phyloP scores from a whole-genome alignment of 345 rosid species.

The Gossypium herbaceum region DNA sequence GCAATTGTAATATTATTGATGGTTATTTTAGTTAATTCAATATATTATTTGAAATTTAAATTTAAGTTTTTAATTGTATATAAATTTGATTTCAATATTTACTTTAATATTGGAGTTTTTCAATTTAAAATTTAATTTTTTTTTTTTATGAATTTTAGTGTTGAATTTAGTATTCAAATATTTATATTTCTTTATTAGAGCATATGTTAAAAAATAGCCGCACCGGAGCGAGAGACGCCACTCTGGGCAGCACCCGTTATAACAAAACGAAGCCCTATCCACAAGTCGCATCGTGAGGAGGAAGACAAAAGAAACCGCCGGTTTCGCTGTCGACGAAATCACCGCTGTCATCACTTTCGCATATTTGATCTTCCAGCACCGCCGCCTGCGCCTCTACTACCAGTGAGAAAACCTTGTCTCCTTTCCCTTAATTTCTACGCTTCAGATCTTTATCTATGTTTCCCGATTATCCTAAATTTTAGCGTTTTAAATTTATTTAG shows the following conservation, averaged over 20 bases:
- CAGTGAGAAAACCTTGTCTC: conserved; percentile 5
- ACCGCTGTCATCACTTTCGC: not conserved
- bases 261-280: not conserved
- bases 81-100: too few species aligned
- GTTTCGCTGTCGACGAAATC: not conserved
- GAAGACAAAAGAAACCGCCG: conserved; percentile 2
- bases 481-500: not conserved
- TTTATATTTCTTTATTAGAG: too few species aligned
- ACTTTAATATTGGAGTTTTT: too few species aligned
- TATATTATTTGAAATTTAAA: too few species aligned
- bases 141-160: too few species aligned
- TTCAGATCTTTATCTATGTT: not conserved
- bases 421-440: not conserved
- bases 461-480: not conserved
- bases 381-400: not conserved
- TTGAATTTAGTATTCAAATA: too few species aligned
- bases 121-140: too few species aligned
- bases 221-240: not conserved
- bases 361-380: not conserved
- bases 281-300: not conserved
- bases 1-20: too few species aligned
- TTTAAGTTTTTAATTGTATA: too few species aligned
- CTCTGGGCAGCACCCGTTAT: not conserved
- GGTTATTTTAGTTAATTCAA: too few species aligned
- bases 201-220: too few species aligned